These are phyloP conservation scores for Cutaneotrichosporon cyanovorans DNA, from an alignment of 1,284 basidiomycete genomes.

Conservation along the genomic window DNA sequence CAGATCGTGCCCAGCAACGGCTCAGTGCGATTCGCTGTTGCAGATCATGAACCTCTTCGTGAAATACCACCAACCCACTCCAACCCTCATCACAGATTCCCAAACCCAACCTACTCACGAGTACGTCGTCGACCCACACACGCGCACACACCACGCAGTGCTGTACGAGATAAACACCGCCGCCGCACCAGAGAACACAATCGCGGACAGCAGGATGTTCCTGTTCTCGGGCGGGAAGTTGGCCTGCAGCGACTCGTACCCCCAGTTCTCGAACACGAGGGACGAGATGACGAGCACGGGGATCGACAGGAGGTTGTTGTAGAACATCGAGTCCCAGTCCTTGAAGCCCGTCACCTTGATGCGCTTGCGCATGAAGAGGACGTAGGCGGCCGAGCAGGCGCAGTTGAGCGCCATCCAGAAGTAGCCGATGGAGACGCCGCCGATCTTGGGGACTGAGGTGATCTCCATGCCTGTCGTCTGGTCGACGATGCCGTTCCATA, in stretches of 20 bases:
- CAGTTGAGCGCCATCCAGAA: constrained; percentile 97
- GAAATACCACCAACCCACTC: no score
- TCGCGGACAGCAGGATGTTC: constrained; percentile 71
- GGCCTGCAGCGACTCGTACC: constrained; percentile 60
- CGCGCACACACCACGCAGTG: constrained; percentile 96
- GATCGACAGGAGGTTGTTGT: constrained; percentile 94
- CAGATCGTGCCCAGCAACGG: no score
- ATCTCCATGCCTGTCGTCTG: constrained; percentile 38
- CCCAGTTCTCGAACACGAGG: constrained; percentile 85
- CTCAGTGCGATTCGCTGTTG: no score
- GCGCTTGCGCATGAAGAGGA: constrained; percentile 90
- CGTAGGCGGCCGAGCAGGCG: constrained; percentile 82
- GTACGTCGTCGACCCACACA: constrained; percentile 95
- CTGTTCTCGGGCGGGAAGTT: constrained; percentile 89
- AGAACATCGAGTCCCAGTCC: constrained; percentile 99
- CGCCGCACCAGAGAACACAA: constrained; percentile 90
- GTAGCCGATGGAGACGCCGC: constrained; percentile 70
- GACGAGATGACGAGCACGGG: constrained; percentile 81
- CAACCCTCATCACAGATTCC: no score
- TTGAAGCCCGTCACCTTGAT: constrained; percentile 98
- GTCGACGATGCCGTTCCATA: constrained; percentile 30
- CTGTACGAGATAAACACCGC: constrained; percentile 97
- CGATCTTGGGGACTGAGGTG: constrained; percentile 21
- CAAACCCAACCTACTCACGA: no score
- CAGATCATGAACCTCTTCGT: no score